Evolutionary conservation across 441 rosid species (phyloP).

Genomic region (Populus tomentosa): DNA sequence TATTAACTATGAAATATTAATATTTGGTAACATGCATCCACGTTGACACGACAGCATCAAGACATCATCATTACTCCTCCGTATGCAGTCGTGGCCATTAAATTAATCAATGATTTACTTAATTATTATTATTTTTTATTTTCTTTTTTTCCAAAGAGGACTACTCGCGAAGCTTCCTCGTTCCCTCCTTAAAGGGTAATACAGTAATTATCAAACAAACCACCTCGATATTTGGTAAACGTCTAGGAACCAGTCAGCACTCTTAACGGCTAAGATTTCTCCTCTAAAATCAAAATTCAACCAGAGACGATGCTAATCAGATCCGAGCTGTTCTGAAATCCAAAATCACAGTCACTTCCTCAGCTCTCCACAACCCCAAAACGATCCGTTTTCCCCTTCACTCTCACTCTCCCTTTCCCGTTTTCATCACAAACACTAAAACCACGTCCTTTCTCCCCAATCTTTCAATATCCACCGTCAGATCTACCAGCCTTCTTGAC

Average conservation of each 20-base stretch:
- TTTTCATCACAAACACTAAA: background rate
- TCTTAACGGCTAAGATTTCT: background rate
- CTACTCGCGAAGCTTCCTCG: background rate
- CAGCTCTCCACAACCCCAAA: background rate
- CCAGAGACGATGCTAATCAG: background rate
- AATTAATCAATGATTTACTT: background rate
- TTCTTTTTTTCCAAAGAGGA: background rate
- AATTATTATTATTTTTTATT: too few species aligned
- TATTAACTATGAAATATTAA: background rate
- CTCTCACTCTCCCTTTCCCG: background rate
- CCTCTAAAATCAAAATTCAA: background rate
- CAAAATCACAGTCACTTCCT: background rate
- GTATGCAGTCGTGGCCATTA: background rate
- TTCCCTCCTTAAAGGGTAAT: background rate
- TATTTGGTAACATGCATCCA: background rate
- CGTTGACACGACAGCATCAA: background rate
- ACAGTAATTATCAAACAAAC: background rate
- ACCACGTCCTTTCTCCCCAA: background rate
- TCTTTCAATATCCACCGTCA: background rate
- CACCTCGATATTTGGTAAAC: background rate
- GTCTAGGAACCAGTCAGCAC: background rate
- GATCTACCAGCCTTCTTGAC: slow-evolving; percentile 16
- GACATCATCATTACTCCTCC: background rate
- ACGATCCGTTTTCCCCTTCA: background rate
- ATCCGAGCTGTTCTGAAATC: background rate